These are phyloP conservation scores for Ophiostoma sp. DNA, from an alignment of 2,329 filamentous ascomycete species.

Conservation along the genomic window DNA sequence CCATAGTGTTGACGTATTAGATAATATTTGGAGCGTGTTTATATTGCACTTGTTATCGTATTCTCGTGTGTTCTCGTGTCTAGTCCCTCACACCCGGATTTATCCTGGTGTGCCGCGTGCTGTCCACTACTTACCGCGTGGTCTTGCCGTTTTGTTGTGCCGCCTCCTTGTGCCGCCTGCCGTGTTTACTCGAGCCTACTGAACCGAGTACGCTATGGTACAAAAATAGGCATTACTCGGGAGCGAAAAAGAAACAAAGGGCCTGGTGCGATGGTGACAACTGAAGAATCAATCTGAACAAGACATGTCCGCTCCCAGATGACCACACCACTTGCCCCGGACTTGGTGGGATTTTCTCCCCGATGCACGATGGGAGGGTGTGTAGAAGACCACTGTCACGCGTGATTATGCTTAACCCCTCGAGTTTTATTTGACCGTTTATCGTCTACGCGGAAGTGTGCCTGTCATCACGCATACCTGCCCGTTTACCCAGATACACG, in stretches of 20 bases:
- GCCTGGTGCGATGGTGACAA: not conserved
- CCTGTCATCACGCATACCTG: not conserved
- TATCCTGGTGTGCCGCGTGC: not conserved
- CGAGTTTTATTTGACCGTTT: not conserved
- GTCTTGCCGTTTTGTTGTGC: not conserved
- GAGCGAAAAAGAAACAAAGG: not conserved
- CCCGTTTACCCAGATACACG: not conserved
- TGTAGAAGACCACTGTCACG: not conserved
- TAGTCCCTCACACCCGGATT: conserved; percentile 11
- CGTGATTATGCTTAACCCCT: not conserved
- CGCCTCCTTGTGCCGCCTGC: not conserved
- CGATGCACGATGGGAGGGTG: not conserved
- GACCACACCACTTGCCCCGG: not conserved
- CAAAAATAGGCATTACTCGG: not conserved
- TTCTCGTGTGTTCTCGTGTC: not conserved
- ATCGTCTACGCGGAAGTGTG: no score
- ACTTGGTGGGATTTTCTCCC: not conserved
- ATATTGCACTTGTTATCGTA: not conserved
- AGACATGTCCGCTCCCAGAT: not conserved
- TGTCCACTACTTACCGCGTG: not conserved
- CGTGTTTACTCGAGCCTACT: not conserved
- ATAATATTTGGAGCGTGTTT: not conserved
- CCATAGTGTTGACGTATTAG: not conserved
- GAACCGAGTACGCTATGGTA: not conserved
- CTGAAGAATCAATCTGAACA: not conserved